phyloP scores from a whole-genome alignment of 2,329 filamentous ascomycete genomes.

The Bipolaris victoriae region DNA sequence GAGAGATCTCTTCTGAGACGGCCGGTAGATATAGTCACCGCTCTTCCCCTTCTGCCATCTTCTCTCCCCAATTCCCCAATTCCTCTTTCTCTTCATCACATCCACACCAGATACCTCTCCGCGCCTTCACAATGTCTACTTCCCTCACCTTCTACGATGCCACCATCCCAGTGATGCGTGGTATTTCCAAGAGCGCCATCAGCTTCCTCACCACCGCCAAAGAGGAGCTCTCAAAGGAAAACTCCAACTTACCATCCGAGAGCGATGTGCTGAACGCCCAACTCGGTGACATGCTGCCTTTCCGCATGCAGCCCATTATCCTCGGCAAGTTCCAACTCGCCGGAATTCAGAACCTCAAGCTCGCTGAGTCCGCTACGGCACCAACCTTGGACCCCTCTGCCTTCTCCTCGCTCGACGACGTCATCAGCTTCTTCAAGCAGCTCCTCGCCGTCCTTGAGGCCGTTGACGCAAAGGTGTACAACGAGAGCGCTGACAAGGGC shows the following conservation, averaged over 20 bases:
- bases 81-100: background rate
- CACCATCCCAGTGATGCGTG: slow-evolving; percentile 22
- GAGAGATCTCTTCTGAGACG: background rate
- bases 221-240: slow-evolving; percentile 19
- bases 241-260: slow-evolving; percentile 17
- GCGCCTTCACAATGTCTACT: slow-evolving; percentile 21
- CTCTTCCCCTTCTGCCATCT: background rate
- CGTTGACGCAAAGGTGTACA: slow-evolving; percentile 27
- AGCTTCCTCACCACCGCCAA: slow-evolving; percentile 25
- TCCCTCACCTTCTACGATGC: slow-evolving; percentile 28
- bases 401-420: slow-evolving; percentile 24
- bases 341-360: slow-evolving; percentile 15
- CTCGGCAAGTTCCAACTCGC: slow-evolving; percentile 22
- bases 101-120: background rate
- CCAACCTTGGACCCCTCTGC: slow-evolving; percentile 15
- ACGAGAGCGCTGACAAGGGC: slow-evolving; percentile 24
- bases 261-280: slow-evolving; percentile 25
- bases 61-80: background rate
- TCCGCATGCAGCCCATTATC: slow-evolving; percentile 29
- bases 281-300: slow-evolving; percentile 28
- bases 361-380: slow-evolving; percentile 5
- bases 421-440: slow-evolving; percentile 29
- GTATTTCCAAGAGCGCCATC: slow-evolving; percentile 19
- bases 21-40: background rate
- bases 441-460: slow-evolving; percentile 18